A percentile compares a stretch with the other conserved stretches of the same genome.
These are phyloP conservation scores for Wakefieldia striispora DNA, from an alignment of 768 basidiomycete genomes.

Conservation along the genomic window DNA sequence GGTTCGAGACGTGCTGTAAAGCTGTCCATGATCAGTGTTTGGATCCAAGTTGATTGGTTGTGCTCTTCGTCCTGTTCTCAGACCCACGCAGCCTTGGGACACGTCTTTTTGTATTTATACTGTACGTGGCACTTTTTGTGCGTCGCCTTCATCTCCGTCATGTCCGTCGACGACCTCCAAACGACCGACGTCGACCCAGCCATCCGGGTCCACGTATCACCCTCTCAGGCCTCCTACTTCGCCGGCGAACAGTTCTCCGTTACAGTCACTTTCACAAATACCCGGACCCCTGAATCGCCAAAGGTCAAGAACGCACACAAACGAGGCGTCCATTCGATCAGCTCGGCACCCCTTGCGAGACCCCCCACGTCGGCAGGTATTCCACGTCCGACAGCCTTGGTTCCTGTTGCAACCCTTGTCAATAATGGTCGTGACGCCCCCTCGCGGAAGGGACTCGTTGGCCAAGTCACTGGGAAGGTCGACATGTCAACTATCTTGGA, in stretches of 20 bases:
- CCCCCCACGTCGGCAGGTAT: conserved; percentile 83
- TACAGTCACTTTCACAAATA: conserved; percentile 85
- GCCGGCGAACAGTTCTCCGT: conserved; percentile 88
- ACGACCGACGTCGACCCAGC: conserved; percentile 39
- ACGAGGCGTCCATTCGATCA: conserved; percentile 77
- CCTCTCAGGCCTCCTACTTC: conserved; percentile 87
- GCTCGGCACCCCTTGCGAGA: conserved; percentile 75
- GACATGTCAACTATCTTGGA: conserved; percentile 50
- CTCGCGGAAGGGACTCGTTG: conserved; percentile 55
- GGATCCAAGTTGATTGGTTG: conserved; percentile 1
- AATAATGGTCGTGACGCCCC: conserved; percentile 33
- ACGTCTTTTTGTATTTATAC: conserved; percentile 6
- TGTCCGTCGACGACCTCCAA: conserved; percentile 19
- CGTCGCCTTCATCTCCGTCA: not conserved
- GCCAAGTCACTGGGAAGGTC: conserved; percentile 36
- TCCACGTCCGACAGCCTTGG: conserved; percentile 37
- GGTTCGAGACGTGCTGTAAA: conserved; percentile 78
- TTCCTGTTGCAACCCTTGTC: conserved; percentile 18
- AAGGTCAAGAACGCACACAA: conserved; percentile 48
- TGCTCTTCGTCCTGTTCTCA: conserved; percentile 6
- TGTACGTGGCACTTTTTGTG: not conserved
- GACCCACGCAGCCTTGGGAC: conserved; percentile 12
- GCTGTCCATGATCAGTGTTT: conserved; percentile 38
- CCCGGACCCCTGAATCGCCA: conserved; percentile 49
- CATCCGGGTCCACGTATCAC: conserved; percentile 70